Base-by-base conservation (phyloP, 495 filamentous ascomycete genomes). In the Lasiosphaeria hispida region DNA sequence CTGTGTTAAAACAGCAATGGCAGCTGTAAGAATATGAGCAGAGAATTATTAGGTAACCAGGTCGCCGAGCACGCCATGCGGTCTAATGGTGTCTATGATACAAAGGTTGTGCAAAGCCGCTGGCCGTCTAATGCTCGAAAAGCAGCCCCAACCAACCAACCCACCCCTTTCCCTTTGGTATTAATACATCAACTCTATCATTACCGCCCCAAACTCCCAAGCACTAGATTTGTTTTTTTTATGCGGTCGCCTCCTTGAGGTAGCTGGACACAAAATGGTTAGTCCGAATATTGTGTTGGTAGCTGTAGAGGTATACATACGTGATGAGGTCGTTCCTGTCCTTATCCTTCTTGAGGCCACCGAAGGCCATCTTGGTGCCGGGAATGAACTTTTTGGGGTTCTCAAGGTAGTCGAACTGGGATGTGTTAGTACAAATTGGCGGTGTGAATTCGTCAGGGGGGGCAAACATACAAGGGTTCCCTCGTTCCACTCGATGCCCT, bases 361-460 rank as follows among this genome's bases (percentile, higher is more conserved):
- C 94, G 76, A 99, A 99, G 70, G 94, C 94, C 94, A 99, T 99
- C 91, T 99, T 99, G 77, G 94, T 99, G 65, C 94, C 94, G 68
- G 94, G 95, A 62, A 99, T 97, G 86, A 74, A 80, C 75, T 80
- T 80, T 75, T 80, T 80, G 71, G 77, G 77, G 77, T 80, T 79
- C 74, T 80, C 77, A 48, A 79, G 77, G 76, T 80, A 79, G n/a
- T 72, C 74, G 68, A 80, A 80, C 71, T 77, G 51, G 7, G 18
- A 41, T 45, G 5, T 30, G 23, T 30, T 5, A 30, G 23, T 30
- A 30, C 5, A 30, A 30, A 30, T 2, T 2, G 23, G 2, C 23
- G 23, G 5, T 30, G 23, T n/a, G 23, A 30, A 30, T 2, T 30
- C 23, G 5, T 5, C 5, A 2, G 23, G 23, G 23, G 23, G 23